Conservation (phyloP, 176 grass and related monocot species). For the Triticum timopheevii region DNA sequence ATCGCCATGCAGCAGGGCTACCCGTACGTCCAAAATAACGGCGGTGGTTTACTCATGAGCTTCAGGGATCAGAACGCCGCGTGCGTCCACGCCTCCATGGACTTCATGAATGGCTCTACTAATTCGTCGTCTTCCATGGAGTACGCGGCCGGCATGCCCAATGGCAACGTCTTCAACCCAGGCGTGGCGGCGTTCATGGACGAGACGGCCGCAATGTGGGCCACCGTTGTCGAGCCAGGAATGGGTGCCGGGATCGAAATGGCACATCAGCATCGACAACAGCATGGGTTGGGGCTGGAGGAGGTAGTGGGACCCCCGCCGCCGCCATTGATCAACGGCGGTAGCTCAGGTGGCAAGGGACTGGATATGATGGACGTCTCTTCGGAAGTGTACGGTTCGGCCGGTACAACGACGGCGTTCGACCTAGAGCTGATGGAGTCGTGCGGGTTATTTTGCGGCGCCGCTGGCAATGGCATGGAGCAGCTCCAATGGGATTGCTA, state of each 20-base stretch:
- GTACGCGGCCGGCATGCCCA: conserved; percentile 35
- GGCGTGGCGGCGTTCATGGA: conserved; percentile 60
- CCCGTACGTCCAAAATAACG: conserved; percentile 49
- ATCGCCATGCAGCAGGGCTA: conserved; percentile 39
- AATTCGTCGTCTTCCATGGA: conserved; percentile 60
- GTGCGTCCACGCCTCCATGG: conserved; percentile 39
- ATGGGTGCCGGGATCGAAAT: conserved; percentile 41
- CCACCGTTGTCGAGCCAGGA: conserved; percentile 18
- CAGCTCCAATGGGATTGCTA: conserved; percentile 95
- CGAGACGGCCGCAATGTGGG: conserved; percentile 65
- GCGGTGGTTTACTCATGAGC: conserved; percentile 61
- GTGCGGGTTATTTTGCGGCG: conserved; percentile 57
- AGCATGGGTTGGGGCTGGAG: conserved; percentile 21
- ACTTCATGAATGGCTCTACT: conserved; percentile 73
- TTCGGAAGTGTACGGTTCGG: conserved; percentile 37
- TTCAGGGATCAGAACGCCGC: conserved; percentile 62
- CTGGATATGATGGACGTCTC: conserved; percentile 69
- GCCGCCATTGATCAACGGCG: conserved; percentile 19
- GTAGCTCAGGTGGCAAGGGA: conserved; percentile 39
- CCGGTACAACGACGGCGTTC: conserved; percentile 34
- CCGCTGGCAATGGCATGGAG: conserved; percentile 56
- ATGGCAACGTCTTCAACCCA: conserved; percentile 29
- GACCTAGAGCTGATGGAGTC: conserved; percentile 89
- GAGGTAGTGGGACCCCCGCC: neutral
- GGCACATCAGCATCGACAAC: conserved; percentile 33